Percentiles rank a stretch among this genome's conserved stretches.
phyloP scores from a whole-genome alignment of 768 basidiomycete species.

The Lactarius vividus region DNA sequence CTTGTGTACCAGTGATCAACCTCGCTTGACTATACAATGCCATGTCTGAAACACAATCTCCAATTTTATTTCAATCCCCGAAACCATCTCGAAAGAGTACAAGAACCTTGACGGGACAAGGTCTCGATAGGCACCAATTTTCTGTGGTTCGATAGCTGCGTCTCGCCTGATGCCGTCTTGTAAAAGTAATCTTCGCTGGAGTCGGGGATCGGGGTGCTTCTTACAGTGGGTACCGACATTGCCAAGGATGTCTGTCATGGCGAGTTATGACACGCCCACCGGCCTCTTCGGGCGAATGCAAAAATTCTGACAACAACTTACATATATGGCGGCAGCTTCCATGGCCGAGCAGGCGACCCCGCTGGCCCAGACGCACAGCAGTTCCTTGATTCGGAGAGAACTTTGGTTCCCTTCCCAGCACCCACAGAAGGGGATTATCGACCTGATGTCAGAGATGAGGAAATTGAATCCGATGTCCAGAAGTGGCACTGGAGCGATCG shows the following conservation, averaged over 20 bases:
- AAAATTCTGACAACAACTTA: not conserved
- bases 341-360: not conserved
- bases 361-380: not conserved
- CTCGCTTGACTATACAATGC: not conserved
- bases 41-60: not conserved
- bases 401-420: too few species aligned
- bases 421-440: not conserved
- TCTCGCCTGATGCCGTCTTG: not conserved
- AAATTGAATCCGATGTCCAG: not conserved
- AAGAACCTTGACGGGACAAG: not conserved
- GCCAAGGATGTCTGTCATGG: too few species aligned
- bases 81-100: not conserved
- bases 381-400: not conserved
- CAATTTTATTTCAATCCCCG: not conserved
- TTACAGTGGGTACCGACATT: not conserved
- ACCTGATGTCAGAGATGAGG: not conserved
- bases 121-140: not conserved
- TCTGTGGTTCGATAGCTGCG: not conserved
- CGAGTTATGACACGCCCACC: not conserved
- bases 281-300: conserved; percentile 6
- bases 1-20: not conserved
- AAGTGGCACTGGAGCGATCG: not conserved
- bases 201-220: not conserved
- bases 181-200: not conserved
- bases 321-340: too few species aligned